Percentiles rank a stretch among this genome's conserved stretches.
These are phyloP conservation scores for Keqinozyma sinolaborantium DNA, from an alignment of 1,139 yeast genomes.

Conservation along the genomic window DNA sequence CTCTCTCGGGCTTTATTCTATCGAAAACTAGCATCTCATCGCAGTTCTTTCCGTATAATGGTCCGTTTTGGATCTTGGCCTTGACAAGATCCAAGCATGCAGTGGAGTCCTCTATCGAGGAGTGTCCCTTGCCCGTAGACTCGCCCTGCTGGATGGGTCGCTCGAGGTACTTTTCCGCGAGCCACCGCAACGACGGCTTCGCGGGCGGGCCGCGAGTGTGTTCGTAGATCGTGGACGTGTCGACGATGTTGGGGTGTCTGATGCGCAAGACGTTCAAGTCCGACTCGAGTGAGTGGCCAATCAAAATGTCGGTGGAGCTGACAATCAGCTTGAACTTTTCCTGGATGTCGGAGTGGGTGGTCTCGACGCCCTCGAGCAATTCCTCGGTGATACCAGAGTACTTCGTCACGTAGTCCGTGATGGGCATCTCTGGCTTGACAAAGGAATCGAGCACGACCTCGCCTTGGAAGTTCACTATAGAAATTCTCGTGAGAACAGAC, in stretches of 20 bases:
- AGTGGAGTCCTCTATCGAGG: constrained; percentile 79
- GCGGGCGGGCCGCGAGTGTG: constrained; percentile 78
- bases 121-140: constrained; percentile 62
- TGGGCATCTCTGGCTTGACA: constrained; percentile 72
- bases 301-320: constrained; percentile 47
- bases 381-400: constrained; percentile 87
- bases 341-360: constrained; percentile 68
- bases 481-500: constrained; percentile 71
- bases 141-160: constrained; percentile 60
- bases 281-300: constrained; percentile 73
- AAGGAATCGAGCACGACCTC: constrained; percentile 63
- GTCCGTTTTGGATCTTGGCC: constrained; percentile 64
- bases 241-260: constrained; percentile 64
- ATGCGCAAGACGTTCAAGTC: constrained; percentile 60
- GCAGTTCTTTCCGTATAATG: constrained; percentile 54
- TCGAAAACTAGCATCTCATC: constrained; percentile 31
- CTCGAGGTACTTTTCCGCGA: constrained; percentile 53
- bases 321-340: constrained; percentile 42
- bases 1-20: constrained; percentile 15
- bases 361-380: constrained; percentile 56
- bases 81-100: constrained; percentile 79
- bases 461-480: constrained; percentile 63
- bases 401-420: constrained; percentile 74
- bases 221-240: constrained; percentile 62
- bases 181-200: constrained; percentile 71